These are phyloP conservation scores for Cadophora gregata DNA, from an alignment of 2,329 filamentous ascomycete species.

Conservation along the genomic window DNA sequence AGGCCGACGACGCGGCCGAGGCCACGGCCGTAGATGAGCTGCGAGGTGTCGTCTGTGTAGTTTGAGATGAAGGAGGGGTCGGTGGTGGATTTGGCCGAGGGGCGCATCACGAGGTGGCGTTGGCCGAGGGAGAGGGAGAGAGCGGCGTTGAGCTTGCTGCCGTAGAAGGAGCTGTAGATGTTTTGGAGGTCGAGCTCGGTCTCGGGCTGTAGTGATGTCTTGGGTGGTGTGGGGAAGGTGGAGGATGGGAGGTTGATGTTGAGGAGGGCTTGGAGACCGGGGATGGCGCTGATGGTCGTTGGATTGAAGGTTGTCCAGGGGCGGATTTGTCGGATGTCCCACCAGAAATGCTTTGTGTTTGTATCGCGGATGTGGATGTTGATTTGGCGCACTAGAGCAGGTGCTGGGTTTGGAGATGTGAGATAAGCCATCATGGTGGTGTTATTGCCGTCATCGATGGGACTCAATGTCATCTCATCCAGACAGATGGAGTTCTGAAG, in stretches of 20 bases:
- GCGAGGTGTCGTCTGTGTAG: constrained; percentile 56
- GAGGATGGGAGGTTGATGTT: constrained; percentile 68
- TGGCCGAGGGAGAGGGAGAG: constrained; percentile 75
- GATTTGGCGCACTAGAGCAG: constrained; percentile 80
- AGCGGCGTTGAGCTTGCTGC: constrained; percentile 86
- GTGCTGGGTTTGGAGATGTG: constrained; percentile 78
- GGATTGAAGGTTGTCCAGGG: constrained; percentile 83
- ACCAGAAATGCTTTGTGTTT: constrained; percentile 88
- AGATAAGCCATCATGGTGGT: constrained; percentile 82
- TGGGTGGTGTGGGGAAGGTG: constrained; percentile 59
- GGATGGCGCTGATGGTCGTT: constrained; percentile 72
- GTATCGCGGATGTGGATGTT: constrained; percentile 71
- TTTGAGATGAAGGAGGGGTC: constrained; percentile 54
- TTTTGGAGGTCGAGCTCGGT: constrained; percentile 70
- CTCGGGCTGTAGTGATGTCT: constrained; percentile 69
- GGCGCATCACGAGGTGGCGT: constrained; percentile 56
- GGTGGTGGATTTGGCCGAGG: constrained; percentile 41
- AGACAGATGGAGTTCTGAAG: constrained; percentile 43
- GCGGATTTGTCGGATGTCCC: constrained; percentile 88
- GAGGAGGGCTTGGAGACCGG: constrained; percentile 74
- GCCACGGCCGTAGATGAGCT: constrained; percentile 53
- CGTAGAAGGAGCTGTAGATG: constrained; percentile 74
- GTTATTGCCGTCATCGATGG: constrained; percentile 48
- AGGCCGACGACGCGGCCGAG: constrained; percentile 76
- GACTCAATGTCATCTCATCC: constrained; percentile 44